Base-by-base conservation (phyloP, 139 green algal species). In the Chlorokybus atmophyticus region DNA sequence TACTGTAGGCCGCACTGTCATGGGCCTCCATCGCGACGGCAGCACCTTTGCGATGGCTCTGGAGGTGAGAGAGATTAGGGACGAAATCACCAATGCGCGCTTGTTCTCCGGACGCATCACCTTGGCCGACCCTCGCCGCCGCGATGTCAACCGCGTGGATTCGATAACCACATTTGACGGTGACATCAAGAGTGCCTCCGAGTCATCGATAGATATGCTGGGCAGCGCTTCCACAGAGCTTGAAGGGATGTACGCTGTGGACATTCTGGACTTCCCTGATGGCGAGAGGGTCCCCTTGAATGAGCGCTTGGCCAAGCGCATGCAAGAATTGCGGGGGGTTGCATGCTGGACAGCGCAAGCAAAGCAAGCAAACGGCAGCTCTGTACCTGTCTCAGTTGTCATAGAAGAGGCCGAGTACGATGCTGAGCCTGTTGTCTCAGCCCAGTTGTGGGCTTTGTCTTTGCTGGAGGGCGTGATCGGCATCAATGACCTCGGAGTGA, bases 11-110 rank as follows among this genome's bases (percentile, higher is more conserved):
- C 35, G 35, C 35, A 52, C 42, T 21, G 42, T 52, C 42, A 52
- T 52, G 10, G 42, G 42, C 42, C 42, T 52, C 5, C 10, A 23
- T 21, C 8, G 42, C 42, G 42, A 52, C 10, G 17, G 10, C 42
- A 52, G n/a, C 10, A 23, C 42, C 10, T 44, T 44, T 14, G 35
- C 10, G 35, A 44, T 44, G 42, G 5, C 25, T 5, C 42, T 17
- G 10, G 17, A 52, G 42, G 42, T 52, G 42, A 7, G 42, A n/a
- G 42, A 52, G 42, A 23, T 52, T 21, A 52, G 6, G 42, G 42
- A 23, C 42, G 17, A 52, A 21, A 17, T 30, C n/a, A 52, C 25
- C n/a, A 21, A 7, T 21, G 27, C 27, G 6, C 10, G 42, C 42
- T 30, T 52, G 35, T 44, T 44, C 35, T 44, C 35, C 42, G 42